A percentile compares a stretch with the other conserved stretches of the same genome.
These are phyloP conservation scores for Apiospora saccharicola DNA, from an alignment of 2,329 filamentous ascomycete genomes.

Conservation along the genomic window DNA sequence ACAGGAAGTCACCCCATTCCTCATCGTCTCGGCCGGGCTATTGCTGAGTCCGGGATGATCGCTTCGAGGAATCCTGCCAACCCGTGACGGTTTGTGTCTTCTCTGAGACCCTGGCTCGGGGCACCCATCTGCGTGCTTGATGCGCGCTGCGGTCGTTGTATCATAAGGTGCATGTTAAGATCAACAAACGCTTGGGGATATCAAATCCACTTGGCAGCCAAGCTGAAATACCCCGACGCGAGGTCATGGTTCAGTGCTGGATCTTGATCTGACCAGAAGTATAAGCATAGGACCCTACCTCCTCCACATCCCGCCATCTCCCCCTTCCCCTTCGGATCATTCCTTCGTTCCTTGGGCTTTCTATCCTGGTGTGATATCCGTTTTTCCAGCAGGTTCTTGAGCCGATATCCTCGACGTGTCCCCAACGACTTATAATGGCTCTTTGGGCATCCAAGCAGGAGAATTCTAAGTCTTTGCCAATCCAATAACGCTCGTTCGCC, in stretches of 20 bases:
- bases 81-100: not conserved
- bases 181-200: not conserved
- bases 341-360: not conserved
- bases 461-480: not conserved
- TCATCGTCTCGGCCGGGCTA: not conserved
- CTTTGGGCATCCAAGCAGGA: not conserved
- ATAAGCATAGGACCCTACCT: not conserved
- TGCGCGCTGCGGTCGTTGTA: not conserved
- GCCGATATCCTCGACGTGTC: too few relatives aligned
- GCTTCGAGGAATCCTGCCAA: not conserved
- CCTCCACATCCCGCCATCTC: not conserved
- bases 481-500: not conserved
- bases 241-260: not conserved
- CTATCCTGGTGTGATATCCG: not conserved
- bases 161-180: not conserved
- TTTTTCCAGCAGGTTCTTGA: not conserved
- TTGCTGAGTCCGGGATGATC: not conserved
- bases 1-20: not conserved
- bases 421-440: not conserved
- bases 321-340: not conserved
- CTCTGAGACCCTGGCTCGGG: not conserved
- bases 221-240: not conserved
- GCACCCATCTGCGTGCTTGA: not conserved
- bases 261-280: not conserved
- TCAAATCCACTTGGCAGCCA: not conserved